These are phyloP conservation scores for Cucumis hystrix DNA, from an alignment of 306 rosid genomes.

Conservation along the genomic window DNA sequence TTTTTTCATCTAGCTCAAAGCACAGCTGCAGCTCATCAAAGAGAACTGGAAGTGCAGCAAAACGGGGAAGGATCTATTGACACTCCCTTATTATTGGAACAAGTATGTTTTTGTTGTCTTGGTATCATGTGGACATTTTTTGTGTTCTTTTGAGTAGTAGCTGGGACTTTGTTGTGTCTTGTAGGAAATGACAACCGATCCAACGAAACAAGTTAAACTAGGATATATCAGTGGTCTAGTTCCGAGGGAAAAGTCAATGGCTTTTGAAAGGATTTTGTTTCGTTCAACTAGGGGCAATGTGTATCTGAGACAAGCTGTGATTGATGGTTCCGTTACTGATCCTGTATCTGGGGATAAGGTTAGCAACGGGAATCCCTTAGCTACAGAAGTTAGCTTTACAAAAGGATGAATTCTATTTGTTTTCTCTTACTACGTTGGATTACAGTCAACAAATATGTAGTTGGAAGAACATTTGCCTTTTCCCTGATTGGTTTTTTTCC, in stretches of 20 bases:
- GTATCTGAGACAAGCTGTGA: conserved; percentile 52
- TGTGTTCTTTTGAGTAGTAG: conserved; percentile 9
- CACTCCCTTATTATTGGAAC: conserved; percentile 48
- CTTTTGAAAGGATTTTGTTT: conserved; percentile 65
- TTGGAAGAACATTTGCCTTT: neutral
- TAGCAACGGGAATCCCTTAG: conserved; percentile 6
- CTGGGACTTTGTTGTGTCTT: conserved; percentile 8
- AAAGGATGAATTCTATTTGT: neutral
- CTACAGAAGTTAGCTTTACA: neutral
- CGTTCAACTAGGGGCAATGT: conserved; percentile 85
- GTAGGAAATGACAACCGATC: conserved; percentile 44
- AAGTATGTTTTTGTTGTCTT: conserved; percentile 4
- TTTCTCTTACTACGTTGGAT: conserved; percentile 5
- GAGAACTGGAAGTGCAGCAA: conserved; percentile 34
- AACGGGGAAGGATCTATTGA: conserved; percentile 45
- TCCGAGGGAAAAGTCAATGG: conserved; percentile 52
- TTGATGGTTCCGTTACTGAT: conserved; percentile 51
- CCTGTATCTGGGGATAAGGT: conserved; percentile 79
- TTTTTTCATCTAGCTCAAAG: conserved; percentile 54
- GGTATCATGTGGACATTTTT: neutral
- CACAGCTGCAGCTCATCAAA: conserved; percentile 41
- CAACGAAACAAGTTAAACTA: conserved; percentile 45
- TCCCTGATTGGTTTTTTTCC: neutral
- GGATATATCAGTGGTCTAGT: conserved; percentile 73
- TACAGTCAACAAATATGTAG: conserved; percentile 1